These are phyloP conservation scores for Trichoderma arundinaceum DNA, from an alignment of 2,329 filamentous ascomycete species.

Conservation along the genomic window DNA sequence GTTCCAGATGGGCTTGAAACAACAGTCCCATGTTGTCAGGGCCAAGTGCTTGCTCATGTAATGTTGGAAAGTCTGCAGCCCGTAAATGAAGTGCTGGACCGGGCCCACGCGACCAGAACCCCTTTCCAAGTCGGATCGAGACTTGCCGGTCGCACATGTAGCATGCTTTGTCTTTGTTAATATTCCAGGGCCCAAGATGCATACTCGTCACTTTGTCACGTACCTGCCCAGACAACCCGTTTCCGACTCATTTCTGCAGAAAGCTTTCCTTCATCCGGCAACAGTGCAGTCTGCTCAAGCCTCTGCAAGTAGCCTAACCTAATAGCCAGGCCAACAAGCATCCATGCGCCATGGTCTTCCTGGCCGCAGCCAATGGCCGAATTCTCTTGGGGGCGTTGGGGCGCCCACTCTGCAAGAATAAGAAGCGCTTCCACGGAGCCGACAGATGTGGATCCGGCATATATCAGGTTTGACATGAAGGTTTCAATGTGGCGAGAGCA, in stretches of 20 bases:
- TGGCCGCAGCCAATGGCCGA: conserved; percentile 8
- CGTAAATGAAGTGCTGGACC: conserved; percentile 8
- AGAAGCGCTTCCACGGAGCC: too few species aligned
- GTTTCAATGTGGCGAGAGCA: conserved; percentile 16
- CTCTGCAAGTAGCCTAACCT: conserved; percentile 6
- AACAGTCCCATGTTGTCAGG: conserved; percentile 15
- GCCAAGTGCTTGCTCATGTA: conserved; percentile 13
- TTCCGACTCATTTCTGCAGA: conserved; percentile 16
- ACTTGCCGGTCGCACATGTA: conserved; percentile 17
- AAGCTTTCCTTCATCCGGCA: conserved; percentile 10
- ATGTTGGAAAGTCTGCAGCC: conserved; percentile 12
- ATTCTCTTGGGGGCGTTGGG: background rate
- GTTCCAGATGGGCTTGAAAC: conserved; percentile 13
- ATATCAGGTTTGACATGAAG: conserved; percentile 7
- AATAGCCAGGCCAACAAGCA: conserved; percentile 3
- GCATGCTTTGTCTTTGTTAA: conserved; percentile 4
- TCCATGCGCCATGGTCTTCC: conserved; percentile 12
- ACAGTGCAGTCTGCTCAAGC: conserved; percentile 4
- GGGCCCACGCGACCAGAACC: conserved; percentile 8
- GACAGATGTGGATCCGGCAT: background rate
- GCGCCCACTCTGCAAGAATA: too few species aligned
- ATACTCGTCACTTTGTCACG: too few species aligned
- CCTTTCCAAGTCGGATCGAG: conserved; percentile 13
- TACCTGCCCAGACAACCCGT: conserved; percentile 1
- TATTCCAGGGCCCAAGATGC: too few species aligned